Evolutionary conservation across 1,139 yeast species (phyloP), one percentile per base, ranked within the genome.

Genomic region (Candida pseudocylindracea): DNA sequence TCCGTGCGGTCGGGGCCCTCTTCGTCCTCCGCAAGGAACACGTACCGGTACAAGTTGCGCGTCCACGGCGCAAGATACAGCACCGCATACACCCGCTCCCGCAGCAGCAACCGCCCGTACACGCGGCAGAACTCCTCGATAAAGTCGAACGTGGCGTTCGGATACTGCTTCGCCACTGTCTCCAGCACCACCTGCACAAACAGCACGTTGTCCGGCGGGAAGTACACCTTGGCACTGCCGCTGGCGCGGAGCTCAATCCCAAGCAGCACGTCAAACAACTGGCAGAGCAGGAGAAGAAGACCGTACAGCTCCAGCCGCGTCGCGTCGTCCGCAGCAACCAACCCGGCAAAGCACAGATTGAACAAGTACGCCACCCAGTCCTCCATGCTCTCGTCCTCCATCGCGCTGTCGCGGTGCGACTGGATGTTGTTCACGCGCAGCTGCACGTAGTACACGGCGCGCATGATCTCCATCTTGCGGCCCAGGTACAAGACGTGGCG

Each of bases 321-420:
- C 7, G 64, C 68, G 28, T 63, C 66, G 35, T 68, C 60, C 4
- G 58, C 56, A 15, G 74, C 67, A 20, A 79, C 56, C 36, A 81
- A 51, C 1, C 91, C 85, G 28, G 76, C 67, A 42, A 78, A 62
- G 2, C 68, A 69, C 33, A 76, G 65, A 40, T 75, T 70, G 37
- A 75, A 57, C 31, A 80, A 47, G 35, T 72, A 62, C 8, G 78
- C 72, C 40, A 73, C 57, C 56, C 68, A 61, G 27, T 53, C 56
- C 30, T 45, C 47, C 29, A 42, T 47, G n/a, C 43, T 45, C 30
- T 45, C 41, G 29, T 49, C 54, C 3, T 38, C 43, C 47, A 7
- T 45, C 37, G 51, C 54, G 3, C 69, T 50, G 40, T 63, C 44
- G 45, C 74, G 49, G 31, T 72, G 59, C 39, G 71, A 69, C 10